These are phyloP conservation scores for Diutina mesorugosa DNA, from an alignment of 1,139 yeast genomes.

Conservation along the genomic window DNA sequence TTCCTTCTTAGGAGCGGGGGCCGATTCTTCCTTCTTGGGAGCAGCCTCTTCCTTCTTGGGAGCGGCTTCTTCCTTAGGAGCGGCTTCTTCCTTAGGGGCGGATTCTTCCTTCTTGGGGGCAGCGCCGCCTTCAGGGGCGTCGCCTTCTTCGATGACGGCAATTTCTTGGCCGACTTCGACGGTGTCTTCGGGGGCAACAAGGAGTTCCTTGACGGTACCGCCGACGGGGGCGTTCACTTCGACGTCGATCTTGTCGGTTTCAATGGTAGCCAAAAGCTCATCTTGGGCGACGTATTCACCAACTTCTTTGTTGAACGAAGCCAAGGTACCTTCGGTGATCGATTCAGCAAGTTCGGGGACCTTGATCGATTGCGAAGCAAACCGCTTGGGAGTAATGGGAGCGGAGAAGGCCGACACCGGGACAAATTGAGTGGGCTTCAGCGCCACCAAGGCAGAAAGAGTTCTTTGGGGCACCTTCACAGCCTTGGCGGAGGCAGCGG, in stretches of 20 bases:
- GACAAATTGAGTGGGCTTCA: conserved; percentile 5
- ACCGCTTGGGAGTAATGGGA: conserved; percentile 14
- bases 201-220: conserved; percentile 79
- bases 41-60: conserved; percentile 13
- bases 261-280: conserved; percentile 92
- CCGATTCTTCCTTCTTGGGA: conserved; percentile 3
- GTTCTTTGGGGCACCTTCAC: conserved; percentile 4
- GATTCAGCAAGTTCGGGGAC: conserved; percentile 99
- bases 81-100: conserved; percentile 9
- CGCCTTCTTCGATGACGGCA: conserved; percentile 84
- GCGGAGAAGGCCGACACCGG: conserved; percentile 2
- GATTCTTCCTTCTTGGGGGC: conserved; percentile 15
- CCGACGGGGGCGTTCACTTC: conserved; percentile 91
- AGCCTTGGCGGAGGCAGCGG: conserved; percentile 5
- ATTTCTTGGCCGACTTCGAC: conserved; percentile 95
- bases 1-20: conserved; percentile 10
- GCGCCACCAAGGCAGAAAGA: conserved; percentile 5
- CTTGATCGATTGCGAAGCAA: conserved; percentile 46
- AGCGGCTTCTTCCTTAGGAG: conserved; percentile 11
- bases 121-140: conserved; percentile 59
- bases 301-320: conserved; percentile 64
- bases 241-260: conserved; percentile 96
- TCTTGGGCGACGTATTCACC: conserved; percentile 86
- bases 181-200: conserved; percentile 80
- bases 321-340: conserved; percentile 90